Percentiles rank a stretch among this genome's conserved stretches.
These are phyloP conservation scores for Thelonectria olida DNA, from an alignment of 2,329 filamentous ascomycete species.

Conservation along the genomic window DNA sequence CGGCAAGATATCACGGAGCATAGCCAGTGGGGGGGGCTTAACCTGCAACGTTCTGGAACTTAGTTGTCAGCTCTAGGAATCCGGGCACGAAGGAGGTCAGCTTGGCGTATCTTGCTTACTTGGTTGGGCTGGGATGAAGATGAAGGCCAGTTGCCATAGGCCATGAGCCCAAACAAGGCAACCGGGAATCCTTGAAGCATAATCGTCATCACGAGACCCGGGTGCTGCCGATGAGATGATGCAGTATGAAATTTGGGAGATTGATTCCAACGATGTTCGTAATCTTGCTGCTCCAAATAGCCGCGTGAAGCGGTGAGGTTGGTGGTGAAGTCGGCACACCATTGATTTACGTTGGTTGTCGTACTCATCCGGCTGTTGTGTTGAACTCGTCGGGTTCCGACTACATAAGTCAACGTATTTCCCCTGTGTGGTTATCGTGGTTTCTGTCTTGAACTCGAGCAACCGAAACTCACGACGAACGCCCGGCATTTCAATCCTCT, in stretches of 20 bases:
- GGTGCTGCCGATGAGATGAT: slow-evolving; percentile 29
- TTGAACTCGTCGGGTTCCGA: slow-evolving; percentile 6
- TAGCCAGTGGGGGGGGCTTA: neutral
- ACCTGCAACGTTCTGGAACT: slow-evolving; percentile 15
- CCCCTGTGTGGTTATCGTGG: slow-evolving; percentile 6
- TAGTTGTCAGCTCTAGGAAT: slow-evolving; percentile 20
- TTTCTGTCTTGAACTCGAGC: neutral
- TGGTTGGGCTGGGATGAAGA: slow-evolving; percentile 24
- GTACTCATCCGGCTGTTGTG: neutral
- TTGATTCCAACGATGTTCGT: slow-evolving; percentile 11
- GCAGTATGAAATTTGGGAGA: neutral
- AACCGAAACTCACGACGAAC: neutral
- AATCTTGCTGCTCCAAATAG: neutral
- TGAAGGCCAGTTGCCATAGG: neutral
- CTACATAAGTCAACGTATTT: slow-evolving; percentile 31
- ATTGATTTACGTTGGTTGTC: slow-evolving; percentile 15
- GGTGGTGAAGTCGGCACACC: slow-evolving; percentile 14
- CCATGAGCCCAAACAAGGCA: slow-evolving; percentile 30
- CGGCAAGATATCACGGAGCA: neutral
- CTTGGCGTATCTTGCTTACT: slow-evolving; percentile 13
- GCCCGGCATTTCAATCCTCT: neutral
- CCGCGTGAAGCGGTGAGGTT: slow-evolving; percentile 26
- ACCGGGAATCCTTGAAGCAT: slow-evolving; percentile 25
- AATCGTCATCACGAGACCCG: slow-evolving; percentile 33
- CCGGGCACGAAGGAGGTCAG: slow-evolving; percentile 8